A percentile compares a stretch with the other conserved stretches of the same genome.
Conservation (phyloP, 2,329 filamentous ascomycete species). For the Cladosporium oxysporum region DNA sequence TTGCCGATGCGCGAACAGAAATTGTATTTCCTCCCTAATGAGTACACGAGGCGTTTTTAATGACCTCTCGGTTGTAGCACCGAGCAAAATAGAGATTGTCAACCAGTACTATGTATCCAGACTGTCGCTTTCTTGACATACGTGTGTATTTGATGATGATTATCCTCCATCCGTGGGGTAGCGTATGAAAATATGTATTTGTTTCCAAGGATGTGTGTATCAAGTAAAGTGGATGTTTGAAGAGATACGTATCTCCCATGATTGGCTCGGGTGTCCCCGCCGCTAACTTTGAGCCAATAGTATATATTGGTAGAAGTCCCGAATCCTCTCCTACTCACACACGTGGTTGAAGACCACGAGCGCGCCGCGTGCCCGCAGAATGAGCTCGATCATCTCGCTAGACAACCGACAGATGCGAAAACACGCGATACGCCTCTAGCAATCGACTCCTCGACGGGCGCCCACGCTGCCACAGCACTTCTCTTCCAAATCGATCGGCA, state of each 20-base stretch:
- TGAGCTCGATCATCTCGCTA: background rate
- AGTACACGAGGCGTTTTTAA: background rate
- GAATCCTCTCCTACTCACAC: background rate
- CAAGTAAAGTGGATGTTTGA: background rate
- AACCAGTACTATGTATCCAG: background rate
- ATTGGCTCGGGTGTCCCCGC: background rate
- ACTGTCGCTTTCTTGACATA: background rate
- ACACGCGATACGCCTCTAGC: background rate
- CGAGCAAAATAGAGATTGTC: background rate
- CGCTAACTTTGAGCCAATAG: background rate
- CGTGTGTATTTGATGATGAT: no score
- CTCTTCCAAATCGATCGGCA: slow-evolving; percentile 3
- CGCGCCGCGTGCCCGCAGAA: background rate
- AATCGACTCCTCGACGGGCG: background rate
- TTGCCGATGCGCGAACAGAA: background rate
- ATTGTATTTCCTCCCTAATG: background rate
- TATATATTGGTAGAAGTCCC: background rate
- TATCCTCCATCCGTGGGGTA: no score
- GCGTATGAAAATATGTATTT: background rate
- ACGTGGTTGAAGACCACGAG: background rate
- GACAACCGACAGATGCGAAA: background rate
- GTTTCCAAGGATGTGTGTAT: background rate
- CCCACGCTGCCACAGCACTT: background rate
- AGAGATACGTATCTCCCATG: background rate
- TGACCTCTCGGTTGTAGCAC: background rate